These are phyloP conservation scores for Amanita jacksonii DNA, from an alignment of 768 basidiomycete genomes.

Conservation along the genomic window DNA sequence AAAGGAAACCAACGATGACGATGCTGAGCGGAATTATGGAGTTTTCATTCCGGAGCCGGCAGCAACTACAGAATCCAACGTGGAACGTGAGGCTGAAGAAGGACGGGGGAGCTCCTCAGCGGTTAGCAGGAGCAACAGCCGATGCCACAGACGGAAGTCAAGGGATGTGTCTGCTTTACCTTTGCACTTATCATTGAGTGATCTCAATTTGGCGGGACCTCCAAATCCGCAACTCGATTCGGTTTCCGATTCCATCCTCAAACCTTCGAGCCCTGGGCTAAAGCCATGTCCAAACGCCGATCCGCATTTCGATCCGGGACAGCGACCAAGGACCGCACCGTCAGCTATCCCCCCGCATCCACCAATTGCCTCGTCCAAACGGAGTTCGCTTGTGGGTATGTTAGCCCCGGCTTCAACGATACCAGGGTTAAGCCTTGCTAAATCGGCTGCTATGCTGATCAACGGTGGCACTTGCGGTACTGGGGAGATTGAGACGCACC, in stretches of 20 bases:
- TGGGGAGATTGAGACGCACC: conserved; percentile 11
- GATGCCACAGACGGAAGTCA: conserved; percentile 6
- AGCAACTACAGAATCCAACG: not conserved
- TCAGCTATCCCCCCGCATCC: not conserved
- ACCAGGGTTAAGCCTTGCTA: no score
- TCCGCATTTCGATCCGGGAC: no score
- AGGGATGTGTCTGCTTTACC: not conserved
- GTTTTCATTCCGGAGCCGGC: not conserved
- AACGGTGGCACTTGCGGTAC: conserved; percentile 6
- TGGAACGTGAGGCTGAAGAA: conserved; percentile 1
- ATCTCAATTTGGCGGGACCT: no score
- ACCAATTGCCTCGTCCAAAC: not conserved
- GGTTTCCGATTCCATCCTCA: not conserved
- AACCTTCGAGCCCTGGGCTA: not conserved
- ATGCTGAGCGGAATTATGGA: not conserved
- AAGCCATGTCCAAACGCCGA: not conserved
- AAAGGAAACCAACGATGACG: not conserved
- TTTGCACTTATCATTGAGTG: not conserved
- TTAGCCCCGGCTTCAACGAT: no score
- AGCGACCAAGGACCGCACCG: no score
- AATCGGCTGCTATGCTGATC: conserved; percentile 14
- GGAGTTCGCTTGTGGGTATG: conserved; percentile 9
- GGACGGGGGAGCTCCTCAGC: conserved; percentile 10
- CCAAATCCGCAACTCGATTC: not conserved
- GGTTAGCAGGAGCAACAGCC: conserved; percentile 7